Evolutionary conservation across 1,284 basidiomycete genomes (phyloP).

Genomic region (Fereydounia khargensis): DNA sequence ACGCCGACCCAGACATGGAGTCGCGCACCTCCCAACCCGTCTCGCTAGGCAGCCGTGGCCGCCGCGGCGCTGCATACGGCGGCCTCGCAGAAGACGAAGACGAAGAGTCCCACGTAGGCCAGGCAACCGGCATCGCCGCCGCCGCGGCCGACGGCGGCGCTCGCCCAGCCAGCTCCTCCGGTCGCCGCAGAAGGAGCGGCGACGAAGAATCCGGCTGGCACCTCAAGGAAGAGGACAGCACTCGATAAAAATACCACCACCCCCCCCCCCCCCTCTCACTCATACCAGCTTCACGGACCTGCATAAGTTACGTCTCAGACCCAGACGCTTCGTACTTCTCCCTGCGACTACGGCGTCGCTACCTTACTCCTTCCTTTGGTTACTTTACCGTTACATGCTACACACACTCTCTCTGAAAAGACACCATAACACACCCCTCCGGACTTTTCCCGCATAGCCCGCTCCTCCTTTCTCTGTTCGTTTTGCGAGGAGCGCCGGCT

Average conservation of each 20-base stretch:
- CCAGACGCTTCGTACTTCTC: no score
- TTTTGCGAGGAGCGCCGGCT: no score
- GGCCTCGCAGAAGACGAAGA: constrained; percentile 23
- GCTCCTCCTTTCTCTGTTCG: no score
- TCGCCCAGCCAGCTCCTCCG: constrained; percentile 1
- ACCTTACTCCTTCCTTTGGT: no score
- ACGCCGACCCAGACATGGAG: constrained; percentile 39
- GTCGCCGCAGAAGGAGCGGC: constrained; percentile 8
- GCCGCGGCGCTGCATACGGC: constrained; percentile 37
- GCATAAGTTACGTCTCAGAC: no score
- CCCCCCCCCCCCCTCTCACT: neutral
- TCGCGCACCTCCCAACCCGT: constrained; percentile 20
- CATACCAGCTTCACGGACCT: no score
- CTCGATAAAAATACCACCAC: no score
- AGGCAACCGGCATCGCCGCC: constrained; percentile 8
- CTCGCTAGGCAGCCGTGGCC: constrained; percentile 34
- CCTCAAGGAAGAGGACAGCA: constrained; percentile 27
- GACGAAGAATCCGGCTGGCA: constrained; percentile 39
- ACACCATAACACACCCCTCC: no score
- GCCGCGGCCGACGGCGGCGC: constrained; percentile 23
- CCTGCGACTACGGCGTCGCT: no score
- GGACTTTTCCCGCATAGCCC: no score
- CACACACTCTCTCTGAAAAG: no score
- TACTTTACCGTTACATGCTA: no score
- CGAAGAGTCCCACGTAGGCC: constrained; percentile 21